Conservation (phyloP, 371 early-diverging fungal genomes). For the Lichtheimia corymbifera region DNA sequence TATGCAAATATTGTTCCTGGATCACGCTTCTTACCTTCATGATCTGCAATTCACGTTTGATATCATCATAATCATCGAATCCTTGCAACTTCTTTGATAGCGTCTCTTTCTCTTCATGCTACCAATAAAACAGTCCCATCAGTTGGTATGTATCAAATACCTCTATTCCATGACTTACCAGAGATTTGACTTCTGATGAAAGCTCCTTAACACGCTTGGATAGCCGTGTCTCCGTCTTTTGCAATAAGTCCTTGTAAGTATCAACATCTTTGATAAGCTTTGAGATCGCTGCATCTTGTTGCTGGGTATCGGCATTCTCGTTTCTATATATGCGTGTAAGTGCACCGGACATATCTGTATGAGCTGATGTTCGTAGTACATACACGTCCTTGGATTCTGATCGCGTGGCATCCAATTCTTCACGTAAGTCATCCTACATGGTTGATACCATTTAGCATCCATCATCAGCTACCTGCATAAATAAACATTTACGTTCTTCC, state of each 20-base stretch:
- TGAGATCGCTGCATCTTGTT: conserved; percentile 45
- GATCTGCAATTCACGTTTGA: conserved; percentile 83
- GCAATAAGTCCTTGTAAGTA: conserved; percentile 45
- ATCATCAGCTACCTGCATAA: no score
- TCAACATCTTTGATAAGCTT: conserved; percentile 59
- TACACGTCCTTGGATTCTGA: conserved; percentile 20
- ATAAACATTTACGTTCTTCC: conserved; percentile 57
- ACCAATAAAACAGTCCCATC: conserved; percentile 2
- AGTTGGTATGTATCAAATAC: conserved; percentile 2
- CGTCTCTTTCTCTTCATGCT: conserved; percentile 46
- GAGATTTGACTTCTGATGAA: conserved; percentile 40
- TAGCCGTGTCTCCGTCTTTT: conserved; percentile 46
- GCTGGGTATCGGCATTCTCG: conserved; percentile 7
- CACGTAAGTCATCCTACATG: conserved; percentile 43
- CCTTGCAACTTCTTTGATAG: conserved; percentile 50
- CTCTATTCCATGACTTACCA: conserved; percentile 25
- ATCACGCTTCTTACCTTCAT: conserved; percentile 63
- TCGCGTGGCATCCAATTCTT: conserved; percentile 39
- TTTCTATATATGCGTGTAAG: background rate
- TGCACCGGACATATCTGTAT: background rate
- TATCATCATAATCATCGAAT: conserved; percentile 79
- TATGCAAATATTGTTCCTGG: background rate
- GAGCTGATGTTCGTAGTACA: background rate
- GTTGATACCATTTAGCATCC: no score
- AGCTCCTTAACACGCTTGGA: conserved; percentile 55